phyloP scores from a whole-genome alignment of 306 rosid genomes.

The Ammopiptanthus mongolicus region DNA sequence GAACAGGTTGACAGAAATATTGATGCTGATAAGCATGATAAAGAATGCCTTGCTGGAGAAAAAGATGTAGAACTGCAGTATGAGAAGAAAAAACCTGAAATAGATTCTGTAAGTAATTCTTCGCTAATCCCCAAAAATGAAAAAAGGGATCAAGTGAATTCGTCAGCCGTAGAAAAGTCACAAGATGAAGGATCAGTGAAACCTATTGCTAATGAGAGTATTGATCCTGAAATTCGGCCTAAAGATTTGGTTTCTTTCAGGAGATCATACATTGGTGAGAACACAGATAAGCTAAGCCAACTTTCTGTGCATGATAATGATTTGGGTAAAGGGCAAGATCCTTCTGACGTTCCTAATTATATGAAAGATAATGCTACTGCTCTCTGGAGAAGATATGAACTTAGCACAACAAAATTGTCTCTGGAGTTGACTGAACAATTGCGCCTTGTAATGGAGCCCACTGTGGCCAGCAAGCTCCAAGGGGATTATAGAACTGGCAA shows the following conservation, averaged over 20 bases:
- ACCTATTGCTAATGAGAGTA: slow-evolving; percentile 18
- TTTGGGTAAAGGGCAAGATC: slow-evolving; percentile 60
- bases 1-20: slow-evolving; percentile 68
- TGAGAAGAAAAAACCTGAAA: slow-evolving; percentile 49
- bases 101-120: slow-evolving; percentile 28
- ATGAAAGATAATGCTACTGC: slow-evolving; percentile 41
- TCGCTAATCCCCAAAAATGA: slow-evolving; percentile 35
- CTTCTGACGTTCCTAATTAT: slow-evolving; percentile 34
- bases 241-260: slow-evolving; percentile 60
- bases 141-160: slow-evolving; percentile 36
- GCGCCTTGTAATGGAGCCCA: slow-evolving; percentile 92
- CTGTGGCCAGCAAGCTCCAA: slow-evolving; percentile 84
- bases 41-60: slow-evolving; percentile 32
- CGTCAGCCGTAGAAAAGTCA: slow-evolving; percentile 34
- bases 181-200: slow-evolving; percentile 41
- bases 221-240: slow-evolving; percentile 23
- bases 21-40: slow-evolving; percentile 30
- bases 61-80: slow-evolving; percentile 43
- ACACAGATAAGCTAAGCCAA: slow-evolving; percentile 32
- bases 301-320: slow-evolving; percentile 57
- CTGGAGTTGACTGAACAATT: slow-evolving; percentile 88
- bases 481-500: slow-evolving; percentile 95
- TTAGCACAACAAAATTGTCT: slow-evolving; percentile 67
- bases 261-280: slow-evolving; percentile 47
- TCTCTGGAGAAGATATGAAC: slow-evolving; percentile 75